Percentiles rank a stretch among this genome's conserved stretches.
Conservation (phyloP, 139 green algal species). For the Yamagishiella unicocca region DNA sequence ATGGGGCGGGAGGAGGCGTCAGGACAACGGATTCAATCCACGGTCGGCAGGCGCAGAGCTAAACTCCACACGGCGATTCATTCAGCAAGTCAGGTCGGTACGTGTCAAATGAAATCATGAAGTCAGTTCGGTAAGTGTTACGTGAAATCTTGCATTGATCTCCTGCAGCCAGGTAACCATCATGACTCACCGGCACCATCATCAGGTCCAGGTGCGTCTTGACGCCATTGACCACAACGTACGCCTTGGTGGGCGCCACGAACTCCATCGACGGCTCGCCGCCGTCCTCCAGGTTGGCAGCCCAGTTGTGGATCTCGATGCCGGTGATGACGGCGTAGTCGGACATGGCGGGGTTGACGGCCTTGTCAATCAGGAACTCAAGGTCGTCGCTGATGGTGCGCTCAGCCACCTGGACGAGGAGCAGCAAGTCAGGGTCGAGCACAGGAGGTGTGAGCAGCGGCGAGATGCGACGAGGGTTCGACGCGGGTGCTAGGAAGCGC, state of each 20-base stretch:
- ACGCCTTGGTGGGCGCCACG: slow-evolving; percentile 72
- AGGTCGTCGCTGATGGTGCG: slow-evolving; percentile 88
- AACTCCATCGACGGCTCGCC: slow-evolving; percentile 77
- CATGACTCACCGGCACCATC: slow-evolving; percentile 50
- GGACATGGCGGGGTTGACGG: slow-evolving; percentile 79
- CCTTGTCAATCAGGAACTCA: slow-evolving; percentile 84
- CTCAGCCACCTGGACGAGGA: slow-evolving; percentile 61
- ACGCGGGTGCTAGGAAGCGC: no score
- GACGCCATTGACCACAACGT: slow-evolving; percentile 79
- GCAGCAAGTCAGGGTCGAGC: neutral
- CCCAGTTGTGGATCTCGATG: slow-evolving; percentile 88
- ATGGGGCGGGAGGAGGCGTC: neutral
- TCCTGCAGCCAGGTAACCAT: no score
- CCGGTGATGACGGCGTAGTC: slow-evolving; percentile 91
- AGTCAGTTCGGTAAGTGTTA: no score
- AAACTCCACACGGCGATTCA: neutral
- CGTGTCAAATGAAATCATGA: no score
- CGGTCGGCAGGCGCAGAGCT: neutral
- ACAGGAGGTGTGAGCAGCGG: no score
- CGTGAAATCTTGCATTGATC: no score
- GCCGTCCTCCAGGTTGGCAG: slow-evolving; percentile 60
- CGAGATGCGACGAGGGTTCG: no score
- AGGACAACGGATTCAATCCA: neutral
- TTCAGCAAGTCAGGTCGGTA: no score
- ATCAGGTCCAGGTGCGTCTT: slow-evolving; percentile 80